Conservation (phyloP, 2,329 filamentous ascomycete species). For the Gaeumannomyces tritici region DNA sequence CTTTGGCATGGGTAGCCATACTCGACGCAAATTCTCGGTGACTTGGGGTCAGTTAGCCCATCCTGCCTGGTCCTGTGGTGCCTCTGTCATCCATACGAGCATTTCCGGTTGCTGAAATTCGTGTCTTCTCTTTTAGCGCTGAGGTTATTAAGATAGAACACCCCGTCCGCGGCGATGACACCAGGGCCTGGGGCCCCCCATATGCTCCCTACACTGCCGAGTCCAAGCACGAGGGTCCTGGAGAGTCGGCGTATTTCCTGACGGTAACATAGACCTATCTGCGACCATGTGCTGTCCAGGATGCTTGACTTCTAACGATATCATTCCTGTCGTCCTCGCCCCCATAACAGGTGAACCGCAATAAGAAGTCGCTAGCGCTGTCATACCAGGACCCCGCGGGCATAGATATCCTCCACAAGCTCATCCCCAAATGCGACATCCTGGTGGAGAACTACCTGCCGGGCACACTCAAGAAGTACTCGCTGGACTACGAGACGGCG, state of each 20-base stretch:
- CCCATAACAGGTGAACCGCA: constrained; percentile 68
- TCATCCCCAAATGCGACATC: constrained; percentile 79
- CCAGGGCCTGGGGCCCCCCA: constrained; percentile 90
- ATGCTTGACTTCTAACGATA: not conserved
- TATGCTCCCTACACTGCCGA: constrained; percentile 69
- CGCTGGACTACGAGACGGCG: constrained; percentile 77
- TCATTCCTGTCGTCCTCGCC: not conserved
- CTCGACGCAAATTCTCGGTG: constrained; percentile 92
- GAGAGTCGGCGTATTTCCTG: constrained; percentile 92
- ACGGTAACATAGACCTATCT: constrained; percentile 42
- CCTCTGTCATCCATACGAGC: not conserved
- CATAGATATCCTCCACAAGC: constrained; percentile 75
- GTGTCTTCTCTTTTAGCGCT: constrained; percentile 46
- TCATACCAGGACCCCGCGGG: constrained; percentile 83
- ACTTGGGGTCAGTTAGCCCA: constrained; percentile 66
- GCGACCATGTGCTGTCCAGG: not conserved
- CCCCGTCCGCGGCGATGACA: constrained; percentile 84
- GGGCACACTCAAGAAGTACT: constrained; percentile 79
- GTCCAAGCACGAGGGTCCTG: constrained; percentile 54
- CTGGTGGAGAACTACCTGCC: constrained; percentile 96
- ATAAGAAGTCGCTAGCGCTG: constrained; percentile 88
- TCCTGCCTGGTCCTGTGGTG: not conserved
- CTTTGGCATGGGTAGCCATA: constrained; percentile 73
- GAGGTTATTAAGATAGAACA: constrained; percentile 98
- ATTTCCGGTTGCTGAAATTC: not conserved